Evolutionary conservation across 306 rosid species (phyloP), one percentile per base, ranked within the genome.

Genomic region (Astragalus glycyphyllos): DNA sequence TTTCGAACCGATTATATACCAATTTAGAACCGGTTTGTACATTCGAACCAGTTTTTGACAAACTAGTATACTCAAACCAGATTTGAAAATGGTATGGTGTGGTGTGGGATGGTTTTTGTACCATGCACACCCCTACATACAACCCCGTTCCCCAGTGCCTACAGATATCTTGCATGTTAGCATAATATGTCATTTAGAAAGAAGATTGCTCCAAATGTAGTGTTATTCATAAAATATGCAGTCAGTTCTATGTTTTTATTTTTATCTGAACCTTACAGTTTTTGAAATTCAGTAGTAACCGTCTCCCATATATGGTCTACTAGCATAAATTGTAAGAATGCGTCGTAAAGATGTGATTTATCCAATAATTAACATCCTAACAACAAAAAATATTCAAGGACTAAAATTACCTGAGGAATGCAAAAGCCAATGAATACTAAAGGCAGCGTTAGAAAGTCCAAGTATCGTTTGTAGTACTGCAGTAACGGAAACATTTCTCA

Each of bases 391-490:
- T 15, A 59, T 47, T 29, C 10, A 20, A 68, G 73, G 16, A 53
- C 37, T 68, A 14, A 59, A 75, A 67, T 65, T 89, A 94, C 98
- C 97, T 94, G 94, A 58, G 98, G 98, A 77, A 94, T 58, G 84
- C 80, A 78, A 77, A 76, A 87, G 69, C 79, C 84, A 67, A 63
- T 60, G 51, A 69, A 62, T 74, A 68, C 62, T 15, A 90, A 23
- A 48, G 95, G 91, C 58, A 90, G 11, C 0, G 98, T 82, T 60
- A 94, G 75, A 75, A 86, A 41, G 72, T 91, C 66, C 88, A 90
- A 71, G 70, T 83, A 90, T 65, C 45, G 31, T 82, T 79, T 86
- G 84, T 86, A 89, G 75, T 35, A 83, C 98, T 94, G 96, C 95
- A 88, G 35, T 34, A 72, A 75, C 47, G 82, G 65, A 77, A 16